These are phyloP conservation scores for Avicennia marina DNA, from an alignment of 257 asterid species.

Conservation along the genomic window DNA sequence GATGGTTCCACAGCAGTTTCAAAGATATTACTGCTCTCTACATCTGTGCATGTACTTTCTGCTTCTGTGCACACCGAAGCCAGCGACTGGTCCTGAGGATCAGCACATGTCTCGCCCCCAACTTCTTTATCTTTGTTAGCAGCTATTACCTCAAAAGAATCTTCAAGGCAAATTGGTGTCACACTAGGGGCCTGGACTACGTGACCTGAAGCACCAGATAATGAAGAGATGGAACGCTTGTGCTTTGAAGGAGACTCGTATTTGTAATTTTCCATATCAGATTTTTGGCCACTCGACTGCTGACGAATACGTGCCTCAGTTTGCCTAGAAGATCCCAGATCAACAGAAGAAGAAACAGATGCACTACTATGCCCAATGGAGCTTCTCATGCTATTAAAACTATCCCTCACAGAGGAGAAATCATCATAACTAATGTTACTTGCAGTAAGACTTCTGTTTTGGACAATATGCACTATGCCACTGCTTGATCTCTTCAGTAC, in stretches of 20 bases:
- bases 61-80: slow-evolving; percentile 44
- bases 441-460: slow-evolving; percentile 73
- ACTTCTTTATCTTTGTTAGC: slow-evolving; percentile 33
- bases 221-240: slow-evolving; percentile 63
- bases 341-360: slow-evolving; percentile 79
- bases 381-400: slow-evolving; percentile 71
- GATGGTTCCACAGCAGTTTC: slow-evolving; percentile 37
- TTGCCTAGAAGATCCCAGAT: slow-evolving; percentile 62
- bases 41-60: slow-evolving; percentile 39
- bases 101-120: slow-evolving; percentile 24
- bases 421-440: slow-evolving; percentile 70
- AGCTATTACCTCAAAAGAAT: slow-evolving; percentile 35
- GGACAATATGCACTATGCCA: slow-evolving; percentile 53
- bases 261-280: slow-evolving; percentile 60
- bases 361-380: slow-evolving; percentile 67
- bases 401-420: slow-evolving; percentile 67
- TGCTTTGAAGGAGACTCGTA: slow-evolving; percentile 50
- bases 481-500: slow-evolving; percentile 62
- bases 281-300: slow-evolving; percentile 62
- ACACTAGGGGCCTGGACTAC: slow-evolving; percentile 45
- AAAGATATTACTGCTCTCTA: slow-evolving; percentile 36
- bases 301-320: slow-evolving; percentile 49
- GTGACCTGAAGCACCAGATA: slow-evolving; percentile 69
- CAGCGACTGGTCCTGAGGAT: slow-evolving; percentile 32
- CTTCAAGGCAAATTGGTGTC: slow-evolving; percentile 49